Conservation (phyloP, 495 filamentous ascomycete genomes). For the Aspergillus avenaceus region DNA sequence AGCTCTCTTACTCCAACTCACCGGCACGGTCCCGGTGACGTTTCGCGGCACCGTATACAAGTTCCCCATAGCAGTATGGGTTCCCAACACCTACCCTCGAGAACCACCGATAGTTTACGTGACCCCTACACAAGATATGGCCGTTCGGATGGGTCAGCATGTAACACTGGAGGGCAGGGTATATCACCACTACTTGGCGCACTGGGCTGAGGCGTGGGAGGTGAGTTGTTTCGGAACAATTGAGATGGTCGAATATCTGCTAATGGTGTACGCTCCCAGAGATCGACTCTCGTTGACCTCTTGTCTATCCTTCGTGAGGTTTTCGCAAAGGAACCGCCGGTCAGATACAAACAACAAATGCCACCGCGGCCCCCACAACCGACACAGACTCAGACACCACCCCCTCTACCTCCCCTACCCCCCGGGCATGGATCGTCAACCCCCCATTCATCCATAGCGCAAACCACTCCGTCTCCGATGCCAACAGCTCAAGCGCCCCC, state of each 20-base stretch:
- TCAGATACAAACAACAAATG: constrained; percentile 63
- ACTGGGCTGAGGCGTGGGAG: constrained; percentile 88
- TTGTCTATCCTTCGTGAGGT: constrained; percentile 78
- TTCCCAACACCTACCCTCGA: constrained; percentile 87
- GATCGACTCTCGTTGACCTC: constrained; percentile 76
- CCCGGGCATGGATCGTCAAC: constrained; percentile 48
- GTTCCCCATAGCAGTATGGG: constrained; percentile 90
- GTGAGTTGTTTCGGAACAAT: constrained; percentile 47
- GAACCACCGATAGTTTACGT: constrained; percentile 85
- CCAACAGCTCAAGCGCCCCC: constrained; percentile 26
- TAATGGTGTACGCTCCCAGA: constrained; percentile 42
- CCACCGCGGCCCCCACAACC: constrained; percentile 28
- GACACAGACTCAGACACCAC: constrained; percentile 42
- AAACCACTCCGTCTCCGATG: constrained; percentile 4
- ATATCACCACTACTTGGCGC: constrained; percentile 92
- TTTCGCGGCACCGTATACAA: constrained; percentile 89
- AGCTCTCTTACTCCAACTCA: constrained; percentile 80
- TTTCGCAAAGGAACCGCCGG: constrained; percentile 92
- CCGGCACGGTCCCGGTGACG: constrained; percentile 78
- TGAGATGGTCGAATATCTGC: neutral
- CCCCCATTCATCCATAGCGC: constrained; percentile 3
- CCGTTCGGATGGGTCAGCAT: constrained; percentile 86
- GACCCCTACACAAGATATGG: constrained; percentile 82
- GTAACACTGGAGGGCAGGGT: constrained; percentile 91
- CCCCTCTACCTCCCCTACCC: constrained; percentile 69